Conservation (phyloP, 1,139 yeast genomes). For the Wickerhamiella pararugosa region DNA sequence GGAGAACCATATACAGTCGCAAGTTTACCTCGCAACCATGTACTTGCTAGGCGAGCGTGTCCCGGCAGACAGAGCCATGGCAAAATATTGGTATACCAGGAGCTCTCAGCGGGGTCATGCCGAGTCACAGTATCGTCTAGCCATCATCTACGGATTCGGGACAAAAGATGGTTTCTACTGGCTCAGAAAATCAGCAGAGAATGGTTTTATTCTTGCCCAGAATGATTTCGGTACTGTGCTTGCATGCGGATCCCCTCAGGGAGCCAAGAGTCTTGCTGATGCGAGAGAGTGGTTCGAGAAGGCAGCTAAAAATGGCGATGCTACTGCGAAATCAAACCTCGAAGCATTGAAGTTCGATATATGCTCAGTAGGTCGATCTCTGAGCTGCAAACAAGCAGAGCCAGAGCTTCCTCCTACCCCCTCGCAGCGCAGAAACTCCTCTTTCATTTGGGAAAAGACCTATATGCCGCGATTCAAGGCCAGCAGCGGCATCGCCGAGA, state of each 20-base stretch:
- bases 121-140: conserved; percentile 1
- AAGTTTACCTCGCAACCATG: not conserved
- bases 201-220: conserved; percentile 3
- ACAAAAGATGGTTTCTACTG: not conserved
- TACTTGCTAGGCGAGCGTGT: not conserved
- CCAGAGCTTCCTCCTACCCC: too few species aligned
- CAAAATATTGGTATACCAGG: conserved; percentile 1
- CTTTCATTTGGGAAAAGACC: too few species aligned
- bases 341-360: not conserved
- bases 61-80: not conserved
- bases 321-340: conserved; percentile 1
- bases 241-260: not conserved
- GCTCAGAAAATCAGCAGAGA: conserved; percentile 1
- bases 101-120: not conserved
- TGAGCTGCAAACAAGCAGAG: too few species aligned
- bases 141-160: not conserved
- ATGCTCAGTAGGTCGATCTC: too few species aligned
- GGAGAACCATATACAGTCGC: not conserved
- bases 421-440: too few species aligned
- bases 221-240: conserved; percentile 5
- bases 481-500: too few species aligned
- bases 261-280: not conserved
- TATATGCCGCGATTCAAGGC: too few species aligned
- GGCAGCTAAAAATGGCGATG: conserved; percentile 1
- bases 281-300: conserved; percentile 2